Evolutionary conservation across 108 stramenopile genomes (phyloP).

Genomic region (Cyclostephanos tholiformis): DNA sequence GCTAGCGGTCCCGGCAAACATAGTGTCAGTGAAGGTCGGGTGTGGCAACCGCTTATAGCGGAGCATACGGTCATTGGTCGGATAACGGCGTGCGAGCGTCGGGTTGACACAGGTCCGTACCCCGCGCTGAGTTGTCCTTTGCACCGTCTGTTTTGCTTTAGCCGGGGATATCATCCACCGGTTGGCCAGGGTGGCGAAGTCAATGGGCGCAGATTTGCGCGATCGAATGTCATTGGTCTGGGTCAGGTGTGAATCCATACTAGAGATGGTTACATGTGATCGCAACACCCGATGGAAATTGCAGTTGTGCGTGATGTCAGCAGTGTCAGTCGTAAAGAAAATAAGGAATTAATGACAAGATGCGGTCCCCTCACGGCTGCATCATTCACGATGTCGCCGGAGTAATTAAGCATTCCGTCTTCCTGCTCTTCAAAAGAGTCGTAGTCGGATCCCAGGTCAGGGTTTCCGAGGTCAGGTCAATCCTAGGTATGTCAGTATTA

Average conservation of each 20-base stretch:
- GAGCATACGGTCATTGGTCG: slow-evolving; percentile 19
- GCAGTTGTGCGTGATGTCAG: neutral
- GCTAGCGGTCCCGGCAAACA: neutral
- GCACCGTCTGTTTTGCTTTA: slow-evolving; percentile 27
- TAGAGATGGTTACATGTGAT: neutral
- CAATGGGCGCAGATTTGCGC: neutral
- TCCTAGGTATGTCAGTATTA: neutral
- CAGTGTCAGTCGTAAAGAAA: neutral
- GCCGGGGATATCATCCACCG: slow-evolving; percentile 31
- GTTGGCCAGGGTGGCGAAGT: slow-evolving; percentile 14
- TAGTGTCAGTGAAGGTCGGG: neutral
- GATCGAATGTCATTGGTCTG: neutral
- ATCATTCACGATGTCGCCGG: neutral
- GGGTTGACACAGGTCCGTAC: slow-evolving; percentile 9
- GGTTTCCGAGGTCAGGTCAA: slow-evolving; percentile 19
- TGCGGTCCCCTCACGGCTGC: slow-evolving; percentile 2
- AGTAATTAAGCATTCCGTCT: slow-evolving; percentile 3
- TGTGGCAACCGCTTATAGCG: slow-evolving; percentile 18
- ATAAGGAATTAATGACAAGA: neutral
- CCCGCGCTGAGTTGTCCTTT: slow-evolving; percentile 26
- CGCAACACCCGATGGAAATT: neutral
- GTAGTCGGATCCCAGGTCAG: slow-evolving; percentile 16
- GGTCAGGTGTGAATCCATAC: neutral
- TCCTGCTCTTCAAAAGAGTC: slow-evolving; percentile 8
- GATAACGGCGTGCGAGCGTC: neutral